A percentile compares a stretch with the other conserved stretches of the same genome.
phyloP scores from a whole-genome alignment of 1,284 basidiomycete genomes.

The Ceratobasidium sp. region DNA sequence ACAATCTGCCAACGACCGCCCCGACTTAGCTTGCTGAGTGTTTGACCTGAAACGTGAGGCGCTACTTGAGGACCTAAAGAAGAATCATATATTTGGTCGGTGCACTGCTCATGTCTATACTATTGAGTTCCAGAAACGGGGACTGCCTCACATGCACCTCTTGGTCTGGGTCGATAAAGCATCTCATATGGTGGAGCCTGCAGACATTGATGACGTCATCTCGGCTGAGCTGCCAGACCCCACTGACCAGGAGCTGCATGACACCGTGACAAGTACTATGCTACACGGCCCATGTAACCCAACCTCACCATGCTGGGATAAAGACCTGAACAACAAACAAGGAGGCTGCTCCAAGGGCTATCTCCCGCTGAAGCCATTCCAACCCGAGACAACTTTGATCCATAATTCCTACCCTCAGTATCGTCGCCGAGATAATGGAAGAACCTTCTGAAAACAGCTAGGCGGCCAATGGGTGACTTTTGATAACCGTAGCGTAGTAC shows the following conservation, averaged over 20 bases:
- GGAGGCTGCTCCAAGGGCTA: slow-evolving; percentile 61
- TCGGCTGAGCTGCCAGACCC: slow-evolving; percentile 63
- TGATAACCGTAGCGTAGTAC: slow-evolving; percentile 61
- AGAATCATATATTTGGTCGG: slow-evolving; percentile 57
- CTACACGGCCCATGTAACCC: slow-evolving; percentile 65
- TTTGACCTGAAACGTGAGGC: slow-evolving; percentile 63
- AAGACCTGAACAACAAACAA: slow-evolving; percentile 53
- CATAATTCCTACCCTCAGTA: slow-evolving; percentile 60
- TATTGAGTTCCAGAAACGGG: slow-evolving; percentile 68
- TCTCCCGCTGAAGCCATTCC: slow-evolving; percentile 59
- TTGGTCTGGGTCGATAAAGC: slow-evolving; percentile 56
- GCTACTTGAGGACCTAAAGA: slow-evolving; percentile 60
- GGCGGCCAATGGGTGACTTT: slow-evolving; percentile 39
- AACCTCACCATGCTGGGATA: slow-evolving; percentile 62
- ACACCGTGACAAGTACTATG: slow-evolving; percentile 60
- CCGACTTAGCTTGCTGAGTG: slow-evolving; percentile 64
- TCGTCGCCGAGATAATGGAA: slow-evolving; percentile 38
- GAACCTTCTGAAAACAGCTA: neutral
- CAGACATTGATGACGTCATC: slow-evolving; percentile 61
- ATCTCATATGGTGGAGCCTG: slow-evolving; percentile 56
- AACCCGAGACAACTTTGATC: slow-evolving; percentile 57
- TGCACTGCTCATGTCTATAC: slow-evolving; percentile 60
- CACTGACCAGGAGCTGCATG: slow-evolving; percentile 59
- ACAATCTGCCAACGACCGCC: slow-evolving; percentile 59
- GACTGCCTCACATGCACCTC: slow-evolving; percentile 56